Conservation (phyloP, 306 rosid species). For the Casuarina cunninghamiana region DNA sequence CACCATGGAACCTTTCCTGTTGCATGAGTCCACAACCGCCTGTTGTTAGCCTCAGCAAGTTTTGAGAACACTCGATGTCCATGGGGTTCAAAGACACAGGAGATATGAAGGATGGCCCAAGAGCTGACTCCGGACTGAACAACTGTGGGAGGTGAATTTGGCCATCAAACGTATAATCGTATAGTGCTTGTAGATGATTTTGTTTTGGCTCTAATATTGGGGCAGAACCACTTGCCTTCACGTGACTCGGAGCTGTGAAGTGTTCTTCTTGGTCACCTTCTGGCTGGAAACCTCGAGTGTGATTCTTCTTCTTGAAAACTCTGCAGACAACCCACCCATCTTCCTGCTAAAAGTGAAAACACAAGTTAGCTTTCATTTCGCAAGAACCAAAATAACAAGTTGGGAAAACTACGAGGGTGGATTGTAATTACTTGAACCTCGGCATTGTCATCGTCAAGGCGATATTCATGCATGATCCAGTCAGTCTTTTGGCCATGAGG, state of each 20-base stretch:
- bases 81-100: slow-evolving; percentile 44
- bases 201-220: slow-evolving; percentile 51
- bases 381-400: background rate
- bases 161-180: slow-evolving; percentile 55
- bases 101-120: slow-evolving; percentile 28
- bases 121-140: slow-evolving; percentile 72
- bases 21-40: slow-evolving; percentile 39
- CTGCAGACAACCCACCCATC: slow-evolving; percentile 99
- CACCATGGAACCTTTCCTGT: slow-evolving; percentile 55
- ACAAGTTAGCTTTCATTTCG: too few relatives aligned
- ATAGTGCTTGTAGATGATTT: slow-evolving; percentile 48
- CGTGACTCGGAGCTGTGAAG: slow-evolving; percentile 18
- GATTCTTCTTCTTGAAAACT: slow-evolving; percentile 87
- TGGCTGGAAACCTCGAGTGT: slow-evolving; percentile 48
- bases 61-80: slow-evolving; percentile 70
- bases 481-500: slow-evolving; percentile 98
- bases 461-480: slow-evolving; percentile 99
- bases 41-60: slow-evolving; percentile 60
- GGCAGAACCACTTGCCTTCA: slow-evolving; percentile 48
- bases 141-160: slow-evolving; percentile 87
- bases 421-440: slow-evolving; percentile 58
- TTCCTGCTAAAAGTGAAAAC: slow-evolving; percentile 49
- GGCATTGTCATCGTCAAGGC: slow-evolving; percentile 72
- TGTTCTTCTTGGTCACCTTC: slow-evolving; percentile 50
- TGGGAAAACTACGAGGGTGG: background rate